Base-by-base conservation (phyloP, 1,284 basidiomycete genomes). In the Cutaneotrichosporon sp. region DNA sequence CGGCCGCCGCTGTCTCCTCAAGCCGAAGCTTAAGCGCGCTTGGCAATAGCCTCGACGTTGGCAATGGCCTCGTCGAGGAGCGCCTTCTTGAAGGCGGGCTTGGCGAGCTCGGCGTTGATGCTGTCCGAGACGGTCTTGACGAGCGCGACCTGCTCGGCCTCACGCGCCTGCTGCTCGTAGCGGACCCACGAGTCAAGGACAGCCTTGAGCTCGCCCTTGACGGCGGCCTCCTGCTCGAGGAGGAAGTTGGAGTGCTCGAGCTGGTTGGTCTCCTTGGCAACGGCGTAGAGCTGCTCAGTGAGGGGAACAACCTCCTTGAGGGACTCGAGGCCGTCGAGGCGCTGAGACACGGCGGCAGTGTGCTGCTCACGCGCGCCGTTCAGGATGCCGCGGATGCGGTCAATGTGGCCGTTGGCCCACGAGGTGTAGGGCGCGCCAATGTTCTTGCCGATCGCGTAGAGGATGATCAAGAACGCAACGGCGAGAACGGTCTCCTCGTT, bases 171-270 rank as follows among this genome's bases (percentile, higher is more conserved):
- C 79, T 97, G 94, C 85, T 99, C 96, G 83, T 88, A 95, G 77
- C 96, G 90, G 66, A 96, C 95, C 95, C 96, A 98, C 79, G 90
- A 91, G 86, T 99, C 97, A 65, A 99, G 87, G 46, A 99, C 95
- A 46, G 88, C 74, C 85, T 98, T 99, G 80, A 97, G 85, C 84
- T 99, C 97, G 58, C 89, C 72, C 46, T 94, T 89, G 73, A 98
- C 84, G 58, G 86, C 88, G 70, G 90, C 89, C 82, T 92, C 90
- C 85, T 99, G 96, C 76, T 88, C 86, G 78, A 95, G 90, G 67
- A 91, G 88, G 75, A 98, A 99, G 65, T 91, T 89, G 76, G 92
- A 89, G 73, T 90, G 86, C 83, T 99, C 96, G 73, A 96, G 85
- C 75, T 89, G 82, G 65, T 95, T 95, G 68, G 94, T 98, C 81